A percentile compares a stretch with the other conserved stretches of the same genome.
phyloP scores from a whole-genome alignment of 768 basidiomycete genomes.

The Cantharellus anzutake region DNA sequence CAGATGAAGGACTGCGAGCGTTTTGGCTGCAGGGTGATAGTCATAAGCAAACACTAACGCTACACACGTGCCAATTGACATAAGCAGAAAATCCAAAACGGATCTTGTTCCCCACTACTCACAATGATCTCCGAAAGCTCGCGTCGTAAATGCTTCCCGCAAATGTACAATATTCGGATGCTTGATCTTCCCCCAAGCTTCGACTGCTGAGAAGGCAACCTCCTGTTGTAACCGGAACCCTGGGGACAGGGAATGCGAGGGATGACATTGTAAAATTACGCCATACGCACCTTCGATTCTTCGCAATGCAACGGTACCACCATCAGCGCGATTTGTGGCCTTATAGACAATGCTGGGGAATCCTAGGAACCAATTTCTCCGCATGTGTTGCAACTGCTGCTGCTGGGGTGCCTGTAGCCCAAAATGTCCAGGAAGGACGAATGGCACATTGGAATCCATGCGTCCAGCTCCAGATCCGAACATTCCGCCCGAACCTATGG shows the following conservation, averaged over 20 bases:
- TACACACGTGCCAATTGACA: conserved; percentile 15
- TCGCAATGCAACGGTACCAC: conserved; percentile 53
- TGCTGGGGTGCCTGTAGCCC: neutral
- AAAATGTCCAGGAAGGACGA: neutral
- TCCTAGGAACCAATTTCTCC: conserved; percentile 58
- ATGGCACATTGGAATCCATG: no score
- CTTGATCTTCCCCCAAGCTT: conserved; percentile 64
- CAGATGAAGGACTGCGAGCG: conserved; percentile 25
- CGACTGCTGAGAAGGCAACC: conserved; percentile 61
- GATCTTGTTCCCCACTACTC: conserved; percentile 14
- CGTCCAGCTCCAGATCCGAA: neutral
- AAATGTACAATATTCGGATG: conserved; percentile 77
- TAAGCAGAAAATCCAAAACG: no score
- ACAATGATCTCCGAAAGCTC: conserved; percentile 87
- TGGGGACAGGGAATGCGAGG: conserved; percentile 16
- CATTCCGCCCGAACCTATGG: conserved; percentile 17
- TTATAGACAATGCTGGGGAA: conserved; percentile 76
- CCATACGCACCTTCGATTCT: conserved; percentile 63
- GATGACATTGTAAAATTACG: neutral
- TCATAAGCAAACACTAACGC: conserved; percentile 85
- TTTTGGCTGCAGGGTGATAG: conserved; percentile 69
- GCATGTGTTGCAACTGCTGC: conserved; percentile 4
- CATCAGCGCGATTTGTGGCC: conserved; percentile 60
- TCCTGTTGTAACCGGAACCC: conserved; percentile 74
- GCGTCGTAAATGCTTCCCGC: conserved; percentile 87